These are phyloP conservation scores for Penicillium freii DNA, from an alignment of 2,329 filamentous ascomycete genomes.

Conservation along the genomic window DNA sequence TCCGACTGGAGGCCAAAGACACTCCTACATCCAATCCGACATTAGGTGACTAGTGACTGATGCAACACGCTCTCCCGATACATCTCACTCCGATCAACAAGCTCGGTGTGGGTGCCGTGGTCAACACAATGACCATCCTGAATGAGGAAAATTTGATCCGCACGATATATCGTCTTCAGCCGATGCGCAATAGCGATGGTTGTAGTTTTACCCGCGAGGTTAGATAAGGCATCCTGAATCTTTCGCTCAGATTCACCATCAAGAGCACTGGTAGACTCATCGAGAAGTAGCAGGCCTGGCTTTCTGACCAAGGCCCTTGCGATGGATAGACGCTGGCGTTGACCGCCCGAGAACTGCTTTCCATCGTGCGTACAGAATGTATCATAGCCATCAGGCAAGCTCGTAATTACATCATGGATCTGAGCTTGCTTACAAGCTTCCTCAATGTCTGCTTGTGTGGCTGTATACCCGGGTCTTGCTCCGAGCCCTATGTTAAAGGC, in stretches of 20 bases:
- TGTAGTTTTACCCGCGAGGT: conserved; percentile 32
- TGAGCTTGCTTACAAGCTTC: conserved; percentile 66
- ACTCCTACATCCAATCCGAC: no score
- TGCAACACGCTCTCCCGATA: conserved; percentile 53
- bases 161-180: conserved; percentile 46
- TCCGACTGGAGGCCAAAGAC: no score
- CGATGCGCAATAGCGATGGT: conserved; percentile 43
- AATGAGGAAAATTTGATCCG: conserved; percentile 76
- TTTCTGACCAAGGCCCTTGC: conserved; percentile 56
- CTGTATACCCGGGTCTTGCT: conserved; percentile 52
- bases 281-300: conserved; percentile 55
- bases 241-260: conserved; percentile 53
- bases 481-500: conserved; percentile 47
- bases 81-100: conserved; percentile 49
- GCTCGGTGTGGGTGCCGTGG: conserved; percentile 49
- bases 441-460: conserved; percentile 60
- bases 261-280: conserved; percentile 60
- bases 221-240: conserved; percentile 44
- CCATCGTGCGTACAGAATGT: conserved; percentile 59
- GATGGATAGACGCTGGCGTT: conserved; percentile 58
- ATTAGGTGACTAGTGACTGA: conserved; percentile 35
- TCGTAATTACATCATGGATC: conserved; percentile 65
- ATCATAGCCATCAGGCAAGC: conserved; percentile 63
- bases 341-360: conserved; percentile 56
- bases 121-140: conserved; percentile 51